Evolutionary conservation across 768 basidiomycete genomes (phyloP).

Genomic region (Boletus rufocinnamomeus): DNA sequence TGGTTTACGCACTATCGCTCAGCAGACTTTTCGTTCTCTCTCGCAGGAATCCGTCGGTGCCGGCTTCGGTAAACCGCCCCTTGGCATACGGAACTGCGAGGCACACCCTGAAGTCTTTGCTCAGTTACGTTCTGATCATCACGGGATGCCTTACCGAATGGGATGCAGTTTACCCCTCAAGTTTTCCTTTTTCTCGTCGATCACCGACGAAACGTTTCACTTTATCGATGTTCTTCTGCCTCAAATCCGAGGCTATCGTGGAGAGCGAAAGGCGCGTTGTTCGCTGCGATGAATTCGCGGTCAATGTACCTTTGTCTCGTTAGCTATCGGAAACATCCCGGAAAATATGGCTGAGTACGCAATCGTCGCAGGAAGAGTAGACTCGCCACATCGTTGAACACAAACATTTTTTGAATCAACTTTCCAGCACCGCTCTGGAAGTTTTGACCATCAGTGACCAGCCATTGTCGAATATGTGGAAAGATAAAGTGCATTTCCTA

Average conservation of each 20-base stretch:
- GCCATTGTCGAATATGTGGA: no score
- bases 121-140: background rate
- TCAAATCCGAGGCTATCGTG: background rate
- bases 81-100: background rate
- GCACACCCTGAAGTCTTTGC: background rate
- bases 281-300: background rate
- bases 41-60: background rate
- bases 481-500: no score
- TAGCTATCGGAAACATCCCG: background rate
- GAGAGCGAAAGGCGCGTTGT: background rate
- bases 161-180: background rate
- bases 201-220: background rate
- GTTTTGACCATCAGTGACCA: no score
- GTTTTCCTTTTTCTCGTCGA: background rate
- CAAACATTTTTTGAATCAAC: no score
- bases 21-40: background rate
- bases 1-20: background rate
- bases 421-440: no score
- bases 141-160: background rate
- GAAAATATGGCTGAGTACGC: no score
- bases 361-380: no score
- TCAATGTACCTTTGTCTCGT: background rate
- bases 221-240: background rate
- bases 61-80: background rate
- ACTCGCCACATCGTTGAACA: no score